Conservation (phyloP, 2,329 filamentous ascomycete species). For the Sclerotinia minor region DNA sequence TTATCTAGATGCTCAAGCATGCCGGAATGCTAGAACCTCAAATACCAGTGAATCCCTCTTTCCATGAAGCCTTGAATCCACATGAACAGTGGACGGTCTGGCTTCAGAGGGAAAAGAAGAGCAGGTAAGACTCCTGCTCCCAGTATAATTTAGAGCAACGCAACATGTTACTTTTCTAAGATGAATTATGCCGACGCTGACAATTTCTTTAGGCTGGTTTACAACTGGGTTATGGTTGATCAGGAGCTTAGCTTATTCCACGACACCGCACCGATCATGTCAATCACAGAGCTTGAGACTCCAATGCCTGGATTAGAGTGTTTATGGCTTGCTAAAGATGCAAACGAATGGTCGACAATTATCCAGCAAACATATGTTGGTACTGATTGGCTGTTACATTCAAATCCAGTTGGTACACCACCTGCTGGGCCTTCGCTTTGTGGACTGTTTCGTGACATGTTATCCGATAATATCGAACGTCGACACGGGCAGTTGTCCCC, state of each 20-base stretch:
- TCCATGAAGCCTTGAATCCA: slow-evolving; percentile 47
- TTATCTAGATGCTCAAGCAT: slow-evolving; percentile 63
- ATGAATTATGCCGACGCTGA: neutral
- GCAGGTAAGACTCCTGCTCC: slow-evolving; percentile 49
- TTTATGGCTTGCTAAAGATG: slow-evolving; percentile 61
- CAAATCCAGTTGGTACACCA: slow-evolving; percentile 46
- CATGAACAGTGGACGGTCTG: slow-evolving; percentile 62
- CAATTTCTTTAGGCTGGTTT: slow-evolving; percentile 56
- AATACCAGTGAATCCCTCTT: slow-evolving; percentile 46
- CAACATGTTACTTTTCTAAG: neutral
- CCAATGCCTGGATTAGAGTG: slow-evolving; percentile 62
- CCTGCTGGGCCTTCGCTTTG: slow-evolving; percentile 58
- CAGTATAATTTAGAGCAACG: neutral
- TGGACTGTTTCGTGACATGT: slow-evolving; percentile 67
- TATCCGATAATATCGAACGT: slow-evolving; percentile 60
- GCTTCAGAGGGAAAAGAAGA: slow-evolving; percentile 64
- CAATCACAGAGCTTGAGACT: slow-evolving; percentile 63
- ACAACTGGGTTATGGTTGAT: slow-evolving; percentile 74
- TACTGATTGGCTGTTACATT: slow-evolving; percentile 42
- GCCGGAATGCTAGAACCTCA: slow-evolving; percentile 63
- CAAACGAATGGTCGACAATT: slow-evolving; percentile 58
- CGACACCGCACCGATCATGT: slow-evolving; percentile 61
- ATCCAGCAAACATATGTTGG: slow-evolving; percentile 61
- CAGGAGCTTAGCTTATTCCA: slow-evolving; percentile 69
- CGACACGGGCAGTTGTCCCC: slow-evolving; percentile 49